phyloP scores from a whole-genome alignment of 805 yeast species.

The Saturnispora quitensis region DNA sequence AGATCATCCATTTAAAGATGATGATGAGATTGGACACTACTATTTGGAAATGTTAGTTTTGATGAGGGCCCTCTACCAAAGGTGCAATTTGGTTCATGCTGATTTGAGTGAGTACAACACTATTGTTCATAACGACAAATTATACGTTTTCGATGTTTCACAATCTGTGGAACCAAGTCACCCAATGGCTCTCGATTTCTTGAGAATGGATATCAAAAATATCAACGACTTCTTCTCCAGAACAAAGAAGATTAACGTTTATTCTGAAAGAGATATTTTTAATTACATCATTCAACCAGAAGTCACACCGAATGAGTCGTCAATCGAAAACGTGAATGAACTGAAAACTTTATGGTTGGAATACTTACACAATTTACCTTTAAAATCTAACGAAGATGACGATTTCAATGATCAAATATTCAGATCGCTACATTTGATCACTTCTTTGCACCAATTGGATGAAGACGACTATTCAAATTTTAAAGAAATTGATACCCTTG shows the following conservation, averaged over 20 bases:
- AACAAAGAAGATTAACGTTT: slow-evolving; percentile 62
- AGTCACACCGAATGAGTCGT: slow-evolving; percentile 28
- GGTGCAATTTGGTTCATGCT: slow-evolving; percentile 89
- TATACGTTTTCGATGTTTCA: slow-evolving; percentile 91
- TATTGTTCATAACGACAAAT: slow-evolving; percentile 66
- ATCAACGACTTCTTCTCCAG: slow-evolving; percentile 79
- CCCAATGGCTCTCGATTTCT: slow-evolving; percentile 89
- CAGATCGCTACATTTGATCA: slow-evolving; percentile 66
- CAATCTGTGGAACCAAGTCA: slow-evolving; percentile 98
- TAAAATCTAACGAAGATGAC: slow-evolving; percentile 42
- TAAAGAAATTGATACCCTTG: slow-evolving; percentile 65
- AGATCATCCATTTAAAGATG: slow-evolving; percentile 66
- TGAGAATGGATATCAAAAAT: slow-evolving; percentile 96
- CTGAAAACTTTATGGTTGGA: slow-evolving; percentile 2
- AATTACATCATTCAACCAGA: slow-evolving; percentile 49
- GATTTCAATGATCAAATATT: slow-evolving; percentile 80
- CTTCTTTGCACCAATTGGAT: slow-evolving; percentile 74
- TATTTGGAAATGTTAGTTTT: slow-evolving; percentile 75
- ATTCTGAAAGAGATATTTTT: slow-evolving; percentile 76
- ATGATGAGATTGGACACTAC: slow-evolving; percentile 51
- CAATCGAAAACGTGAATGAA: slow-evolving; percentile 16
- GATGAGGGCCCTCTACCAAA: slow-evolving; percentile 81
- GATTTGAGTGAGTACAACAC: slow-evolving; percentile 93
- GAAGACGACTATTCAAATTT: slow-evolving; percentile 84
- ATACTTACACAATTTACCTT: slow-evolving; percentile 43